These are phyloP conservation scores for Sarocladium oryzae DNA, from an alignment of 2,329 filamentous ascomycete species.

Conservation along the genomic window DNA sequence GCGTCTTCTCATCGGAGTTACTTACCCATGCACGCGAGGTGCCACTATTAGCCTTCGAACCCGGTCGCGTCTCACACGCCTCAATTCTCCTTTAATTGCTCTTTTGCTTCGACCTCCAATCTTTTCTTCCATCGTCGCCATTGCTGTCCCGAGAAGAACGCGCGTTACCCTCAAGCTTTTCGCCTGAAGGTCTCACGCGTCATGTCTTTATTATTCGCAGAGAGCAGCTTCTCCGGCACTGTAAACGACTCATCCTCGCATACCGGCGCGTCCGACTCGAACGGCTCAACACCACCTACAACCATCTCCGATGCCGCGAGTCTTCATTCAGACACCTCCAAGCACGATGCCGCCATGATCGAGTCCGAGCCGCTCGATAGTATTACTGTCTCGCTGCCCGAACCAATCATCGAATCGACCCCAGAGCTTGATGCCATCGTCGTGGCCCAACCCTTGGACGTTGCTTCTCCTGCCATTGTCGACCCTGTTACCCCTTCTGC, in stretches of 20 bases:
- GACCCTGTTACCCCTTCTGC: constrained; percentile 15
- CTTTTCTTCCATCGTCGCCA: not conserved
- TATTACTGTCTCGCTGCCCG: constrained; percentile 14
- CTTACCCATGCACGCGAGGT: constrained; percentile 6
- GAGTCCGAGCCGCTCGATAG: constrained; percentile 17
- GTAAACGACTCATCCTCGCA: constrained; percentile 36
- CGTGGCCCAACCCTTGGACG: constrained; percentile 10
- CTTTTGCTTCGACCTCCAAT: not conserved
- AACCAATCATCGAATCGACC: constrained; percentile 23
- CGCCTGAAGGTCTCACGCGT: constrained; percentile 1
- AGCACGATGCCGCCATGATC: constrained; percentile 31
- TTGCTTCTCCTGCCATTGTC: not conserved
- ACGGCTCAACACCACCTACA: constrained; percentile 57
- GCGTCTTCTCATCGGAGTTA: not conserved
- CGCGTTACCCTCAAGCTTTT: constrained; percentile 16
- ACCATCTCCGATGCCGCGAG: constrained; percentile 58
- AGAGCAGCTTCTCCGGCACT: constrained; percentile 23
- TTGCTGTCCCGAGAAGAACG: not conserved
- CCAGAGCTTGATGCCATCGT: constrained; percentile 13
- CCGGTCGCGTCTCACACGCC: constrained; percentile 8
- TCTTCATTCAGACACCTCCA: constrained; percentile 40
- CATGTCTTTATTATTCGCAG: constrained; percentile 14
- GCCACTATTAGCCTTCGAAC: constrained; percentile 2
- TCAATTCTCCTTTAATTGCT: constrained; percentile 9
- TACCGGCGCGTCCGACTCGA: constrained; percentile 45